Evolutionary conservation across 2,329 filamentous ascomycete species (phyloP).

Genomic region (Cryphonectria carpinicola): DNA sequence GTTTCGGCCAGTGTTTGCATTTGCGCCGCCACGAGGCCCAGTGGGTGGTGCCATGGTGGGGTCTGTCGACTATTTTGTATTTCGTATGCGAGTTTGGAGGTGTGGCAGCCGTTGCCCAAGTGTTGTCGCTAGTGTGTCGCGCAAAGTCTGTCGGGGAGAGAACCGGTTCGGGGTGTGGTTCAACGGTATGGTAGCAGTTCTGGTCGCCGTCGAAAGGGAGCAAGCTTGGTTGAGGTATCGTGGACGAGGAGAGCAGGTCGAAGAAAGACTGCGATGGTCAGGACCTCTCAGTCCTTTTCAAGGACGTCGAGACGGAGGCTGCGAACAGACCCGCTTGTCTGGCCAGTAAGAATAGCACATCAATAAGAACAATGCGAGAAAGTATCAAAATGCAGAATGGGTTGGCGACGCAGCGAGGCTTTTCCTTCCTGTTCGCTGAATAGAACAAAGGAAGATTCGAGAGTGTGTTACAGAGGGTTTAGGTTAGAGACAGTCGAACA

Average conservation of each 20-base stretch:
- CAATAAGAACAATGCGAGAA: constrained; percentile 8
- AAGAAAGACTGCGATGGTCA: background rate
- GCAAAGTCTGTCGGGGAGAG: background rate
- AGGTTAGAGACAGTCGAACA: background rate
- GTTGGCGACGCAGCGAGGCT: background rate
- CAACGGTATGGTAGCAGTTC: background rate
- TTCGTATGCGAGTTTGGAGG: background rate
- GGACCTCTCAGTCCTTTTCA: constrained; percentile 17
- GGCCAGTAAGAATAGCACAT: background rate
- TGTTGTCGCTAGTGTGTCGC: constrained; percentile 8
- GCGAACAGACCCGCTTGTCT: constrained; percentile 4
- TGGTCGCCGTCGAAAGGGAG: background rate
- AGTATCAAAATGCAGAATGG: background rate
- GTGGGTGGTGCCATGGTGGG: constrained; percentile 36
- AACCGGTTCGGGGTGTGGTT: background rate
- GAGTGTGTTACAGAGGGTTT: background rate
- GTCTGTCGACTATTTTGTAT: background rate
- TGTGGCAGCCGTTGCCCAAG: constrained; percentile 8
- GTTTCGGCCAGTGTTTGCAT: constrained; percentile 28
- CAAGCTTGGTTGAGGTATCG: background rate
- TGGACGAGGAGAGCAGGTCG: constrained; percentile 3
- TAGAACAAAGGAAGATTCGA: constrained; percentile 7
- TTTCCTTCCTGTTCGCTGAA: constrained; percentile 12
- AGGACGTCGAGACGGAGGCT: constrained; percentile 6
- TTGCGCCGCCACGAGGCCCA: constrained; percentile 27